phyloP scores from a whole-genome alignment of 129 eudicot species.

The Heracleum sosnowskyi region DNA sequence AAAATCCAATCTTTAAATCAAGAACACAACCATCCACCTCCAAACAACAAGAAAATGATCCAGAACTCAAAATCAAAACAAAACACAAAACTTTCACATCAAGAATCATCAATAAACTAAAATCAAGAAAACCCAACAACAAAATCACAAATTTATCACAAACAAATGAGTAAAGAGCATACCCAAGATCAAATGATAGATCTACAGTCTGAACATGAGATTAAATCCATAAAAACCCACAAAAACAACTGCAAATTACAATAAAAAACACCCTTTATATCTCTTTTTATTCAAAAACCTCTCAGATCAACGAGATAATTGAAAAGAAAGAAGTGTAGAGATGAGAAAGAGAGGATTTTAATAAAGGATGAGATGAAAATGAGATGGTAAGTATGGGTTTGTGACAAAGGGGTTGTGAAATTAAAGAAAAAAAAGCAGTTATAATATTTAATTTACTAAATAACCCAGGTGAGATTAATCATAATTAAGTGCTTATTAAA shows the following conservation, averaged over 20 bases:
- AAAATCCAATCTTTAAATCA: neutral
- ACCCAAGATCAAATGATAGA: constrained; percentile 27
- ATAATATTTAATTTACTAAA: constrained; percentile 18
- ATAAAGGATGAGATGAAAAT: constrained; percentile 2
- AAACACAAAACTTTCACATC: neutral
- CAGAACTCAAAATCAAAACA: neutral
- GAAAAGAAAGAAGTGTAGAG: constrained; percentile 8
- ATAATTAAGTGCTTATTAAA: neutral
- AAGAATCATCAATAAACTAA: neutral
- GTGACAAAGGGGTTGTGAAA: constrained; percentile 7
- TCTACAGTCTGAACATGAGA: constrained; percentile 18
- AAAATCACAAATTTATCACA: neutral
- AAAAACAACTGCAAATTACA: neutral
- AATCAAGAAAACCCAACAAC: neutral
- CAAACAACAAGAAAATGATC: neutral
- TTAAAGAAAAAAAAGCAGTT: constrained; percentile 14
- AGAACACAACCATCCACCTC: neutral
- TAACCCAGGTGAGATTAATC: neutral
- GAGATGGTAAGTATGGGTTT: constrained; percentile 18
- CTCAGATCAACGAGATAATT: neutral
- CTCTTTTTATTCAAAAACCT: neutral
- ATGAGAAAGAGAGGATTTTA: neutral
- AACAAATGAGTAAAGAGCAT: constrained; percentile 12
- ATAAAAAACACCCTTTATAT: neutral
- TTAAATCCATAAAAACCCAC: neutral